phyloP scores from a whole-genome alignment of 768 basidiomycete species.

The Kwoniella heveanensis region DNA sequence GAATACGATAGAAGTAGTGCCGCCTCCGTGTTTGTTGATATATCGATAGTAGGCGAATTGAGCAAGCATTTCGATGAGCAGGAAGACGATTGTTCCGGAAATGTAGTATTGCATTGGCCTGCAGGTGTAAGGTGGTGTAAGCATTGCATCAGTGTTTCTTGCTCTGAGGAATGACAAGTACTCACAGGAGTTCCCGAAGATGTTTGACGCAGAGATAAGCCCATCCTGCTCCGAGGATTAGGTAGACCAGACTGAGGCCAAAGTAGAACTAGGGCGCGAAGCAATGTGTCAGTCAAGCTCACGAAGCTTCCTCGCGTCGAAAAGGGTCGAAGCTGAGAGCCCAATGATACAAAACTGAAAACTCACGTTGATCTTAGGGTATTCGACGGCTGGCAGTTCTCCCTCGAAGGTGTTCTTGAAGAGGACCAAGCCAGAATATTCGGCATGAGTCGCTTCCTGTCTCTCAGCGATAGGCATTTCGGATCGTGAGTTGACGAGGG shows the following conservation, averaged over 20 bases:
- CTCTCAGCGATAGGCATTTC: slow-evolving; percentile 29
- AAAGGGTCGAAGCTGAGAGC: too few relatives aligned
- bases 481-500: slow-evolving; percentile 63
- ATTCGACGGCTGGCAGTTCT: slow-evolving; percentile 85
- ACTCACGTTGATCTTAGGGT: slow-evolving; percentile 92
- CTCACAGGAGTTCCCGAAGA: slow-evolving; percentile 78
- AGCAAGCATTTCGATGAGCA: slow-evolving; percentile 91
- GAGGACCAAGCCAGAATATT: slow-evolving; percentile 74
- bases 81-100: slow-evolving; percentile 78
- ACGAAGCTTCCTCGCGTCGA: too few relatives aligned
- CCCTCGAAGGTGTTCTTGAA: slow-evolving; percentile 90
- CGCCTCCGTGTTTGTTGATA: slow-evolving; percentile 65
- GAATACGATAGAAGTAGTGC: slow-evolving; percentile 66
- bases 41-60: slow-evolving; percentile 93
- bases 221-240: slow-evolving; percentile 71
- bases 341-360: too few relatives aligned
- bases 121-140: slow-evolving; percentile 7
- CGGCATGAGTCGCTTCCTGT: slow-evolving; percentile 70
- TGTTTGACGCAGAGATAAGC: slow-evolving; percentile 79
- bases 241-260: slow-evolving; percentile 77
- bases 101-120: slow-evolving; percentile 73
- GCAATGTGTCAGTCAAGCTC: too few relatives aligned
- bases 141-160: too few relatives aligned
- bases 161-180: slow-evolving; percentile 59
- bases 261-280: slow-evolving; percentile 84